A percentile compares a stretch with the other conserved stretches of the same genome.
Evolutionary conservation across 495 filamentous ascomycete genomes (phyloP).

Genomic region (Lasiosphaeria ovina): DNA sequence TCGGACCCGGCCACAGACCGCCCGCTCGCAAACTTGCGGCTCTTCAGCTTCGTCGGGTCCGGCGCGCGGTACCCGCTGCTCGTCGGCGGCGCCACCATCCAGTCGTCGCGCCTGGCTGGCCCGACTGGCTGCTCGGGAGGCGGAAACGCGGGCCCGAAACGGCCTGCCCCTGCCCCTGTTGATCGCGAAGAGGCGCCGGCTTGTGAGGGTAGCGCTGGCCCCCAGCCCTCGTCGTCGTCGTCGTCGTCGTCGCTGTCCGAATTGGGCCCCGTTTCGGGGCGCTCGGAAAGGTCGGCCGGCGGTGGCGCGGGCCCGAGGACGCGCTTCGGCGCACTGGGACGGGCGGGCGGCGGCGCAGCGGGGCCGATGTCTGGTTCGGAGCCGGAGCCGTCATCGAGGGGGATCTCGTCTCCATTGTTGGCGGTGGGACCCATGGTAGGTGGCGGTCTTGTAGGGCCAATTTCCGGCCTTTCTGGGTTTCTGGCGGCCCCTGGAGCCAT

Average conservation of each 20-base stretch:
- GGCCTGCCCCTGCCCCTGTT: background rate
- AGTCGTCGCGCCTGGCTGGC: conserved; percentile 67
- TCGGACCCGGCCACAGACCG: conserved; percentile 10
- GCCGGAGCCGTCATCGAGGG: conserved; percentile 22
- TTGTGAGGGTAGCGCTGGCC: conserved; percentile 67
- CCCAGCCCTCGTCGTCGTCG: conserved; percentile 51
- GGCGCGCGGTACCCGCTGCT: conserved; percentile 58
- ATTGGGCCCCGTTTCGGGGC: conserved; percentile 36
- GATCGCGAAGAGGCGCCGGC: background rate
- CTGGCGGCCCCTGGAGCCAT: background rate
- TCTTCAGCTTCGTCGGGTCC: conserved; percentile 80
- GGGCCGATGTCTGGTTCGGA: conserved; percentile 25
- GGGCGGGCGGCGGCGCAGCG: conserved; percentile 14
- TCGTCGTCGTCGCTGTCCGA: conserved; percentile 28
- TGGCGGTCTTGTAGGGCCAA: conserved; percentile 37
- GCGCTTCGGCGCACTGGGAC: conserved; percentile 28
- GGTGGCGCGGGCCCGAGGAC: conserved; percentile 46
- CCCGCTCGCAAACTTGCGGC: conserved; percentile 68
- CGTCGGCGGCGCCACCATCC: conserved; percentile 89
- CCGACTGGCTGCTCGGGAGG: conserved; percentile 25
- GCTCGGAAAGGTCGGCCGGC: conserved; percentile 40
- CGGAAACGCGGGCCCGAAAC: conserved; percentile 19
- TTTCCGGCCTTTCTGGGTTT: conserved; percentile 13
- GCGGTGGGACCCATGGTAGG: conserved; percentile 1
- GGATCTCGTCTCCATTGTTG: conserved; percentile 30